Evolutionary conservation across 768 basidiomycete species (phyloP).

Genomic region (Boletus speciosus): DNA sequence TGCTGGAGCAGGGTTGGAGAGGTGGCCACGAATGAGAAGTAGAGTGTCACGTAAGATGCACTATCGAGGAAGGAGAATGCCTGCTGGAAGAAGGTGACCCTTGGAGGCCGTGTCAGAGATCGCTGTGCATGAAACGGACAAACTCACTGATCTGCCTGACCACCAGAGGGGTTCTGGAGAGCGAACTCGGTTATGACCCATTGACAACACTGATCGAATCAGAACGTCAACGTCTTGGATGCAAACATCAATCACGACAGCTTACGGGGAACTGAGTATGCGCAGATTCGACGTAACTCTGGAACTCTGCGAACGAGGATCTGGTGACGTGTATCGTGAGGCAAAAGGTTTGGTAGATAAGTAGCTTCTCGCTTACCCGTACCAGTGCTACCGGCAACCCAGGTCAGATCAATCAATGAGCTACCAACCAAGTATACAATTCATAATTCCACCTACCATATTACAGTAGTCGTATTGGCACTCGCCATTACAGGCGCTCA

Average conservation of each 20-base stretch:
- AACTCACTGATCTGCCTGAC: conserved; percentile 30
- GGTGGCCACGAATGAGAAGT: conserved; percentile 37
- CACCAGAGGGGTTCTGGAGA: conserved; percentile 28
- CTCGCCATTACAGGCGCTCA: conserved; percentile 31
- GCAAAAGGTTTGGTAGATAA: background rate
- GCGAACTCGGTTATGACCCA: conserved; percentile 34
- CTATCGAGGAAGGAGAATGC: conserved; percentile 35
- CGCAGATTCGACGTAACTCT: conserved; percentile 24
- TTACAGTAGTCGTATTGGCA: conserved; percentile 36
- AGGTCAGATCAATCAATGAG: background rate
- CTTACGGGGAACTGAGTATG: conserved; percentile 29
- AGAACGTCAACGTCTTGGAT: conserved; percentile 2
- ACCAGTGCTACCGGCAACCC: conserved; percentile 23
- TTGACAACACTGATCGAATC: conserved; percentile 9
- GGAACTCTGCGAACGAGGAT: conserved; percentile 23
- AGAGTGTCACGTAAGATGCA: conserved; percentile 29
- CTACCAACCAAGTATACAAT: background rate
- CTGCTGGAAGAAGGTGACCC: conserved; percentile 31
- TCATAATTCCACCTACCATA: conserved; percentile 18
- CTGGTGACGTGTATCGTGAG: conserved; percentile 14
- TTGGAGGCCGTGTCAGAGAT: conserved; percentile 8
- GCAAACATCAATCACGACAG: background rate
- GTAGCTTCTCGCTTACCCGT: conserved; percentile 16
- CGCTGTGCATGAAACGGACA: background rate
- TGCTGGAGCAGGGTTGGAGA: conserved; percentile 21